Evolutionary conservation across 75 land plant genomes (phyloP).

Genomic region (Chamaecyparis obtusa): DNA sequence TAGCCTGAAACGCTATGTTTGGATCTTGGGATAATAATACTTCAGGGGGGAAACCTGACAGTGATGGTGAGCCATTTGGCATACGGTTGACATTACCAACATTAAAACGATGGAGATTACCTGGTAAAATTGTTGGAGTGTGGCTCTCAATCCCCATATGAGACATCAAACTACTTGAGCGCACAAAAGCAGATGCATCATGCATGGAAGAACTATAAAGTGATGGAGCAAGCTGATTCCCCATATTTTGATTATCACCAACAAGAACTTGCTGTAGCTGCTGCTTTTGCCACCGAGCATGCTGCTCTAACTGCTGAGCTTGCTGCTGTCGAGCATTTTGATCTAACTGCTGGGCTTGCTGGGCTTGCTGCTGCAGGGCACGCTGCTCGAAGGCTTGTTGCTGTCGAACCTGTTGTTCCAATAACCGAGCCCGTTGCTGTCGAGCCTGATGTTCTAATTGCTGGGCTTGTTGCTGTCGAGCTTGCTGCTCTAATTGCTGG

Average conservation of each 20-base stretch:
- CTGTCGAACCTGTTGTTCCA: neutral
- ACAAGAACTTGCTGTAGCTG: constrained; percentile 13
- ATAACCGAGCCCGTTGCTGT: neutral
- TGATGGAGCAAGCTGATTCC: constrained; percentile 9
- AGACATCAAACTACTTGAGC: neutral
- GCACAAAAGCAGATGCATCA: neutral
- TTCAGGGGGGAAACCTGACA: constrained; percentile 6
- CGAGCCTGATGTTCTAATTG: neutral
- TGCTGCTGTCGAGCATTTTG: constrained; percentile 13
- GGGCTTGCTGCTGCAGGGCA: neutral
- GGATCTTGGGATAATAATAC: constrained; percentile 10
- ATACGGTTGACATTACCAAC: neutral
- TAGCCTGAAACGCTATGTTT: constrained; percentile 16
- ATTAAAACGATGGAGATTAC: constrained; percentile 7
- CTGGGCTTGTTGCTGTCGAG: constrained; percentile 3
- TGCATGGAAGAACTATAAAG: constrained; percentile 12
- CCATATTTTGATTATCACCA: constrained; percentile 5
- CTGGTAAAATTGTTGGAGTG: neutral
- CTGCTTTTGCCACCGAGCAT: constrained; percentile 10
- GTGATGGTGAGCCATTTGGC: neutral
- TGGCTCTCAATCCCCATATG: constrained; percentile 7
- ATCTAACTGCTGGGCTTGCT: constrained; percentile 4
- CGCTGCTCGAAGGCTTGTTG: neutral
- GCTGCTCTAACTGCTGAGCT: constrained; percentile 4
- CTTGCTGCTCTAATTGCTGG: neutral